Conservation (phyloP, 2,329 filamentous ascomycete genomes). For the Talaromyces amestolkiae region DNA sequence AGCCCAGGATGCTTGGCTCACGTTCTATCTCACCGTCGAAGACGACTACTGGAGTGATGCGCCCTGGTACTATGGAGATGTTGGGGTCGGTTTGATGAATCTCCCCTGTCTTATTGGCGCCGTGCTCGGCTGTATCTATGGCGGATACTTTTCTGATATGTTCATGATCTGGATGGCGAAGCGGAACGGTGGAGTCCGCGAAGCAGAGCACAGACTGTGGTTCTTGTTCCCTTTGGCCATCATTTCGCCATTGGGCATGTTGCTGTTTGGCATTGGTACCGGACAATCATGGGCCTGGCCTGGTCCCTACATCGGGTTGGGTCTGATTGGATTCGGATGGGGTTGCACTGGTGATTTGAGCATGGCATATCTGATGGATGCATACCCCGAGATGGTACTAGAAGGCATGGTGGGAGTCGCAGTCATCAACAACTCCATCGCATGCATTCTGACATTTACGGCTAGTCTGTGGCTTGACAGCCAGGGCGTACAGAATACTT, state of each 20-base stretch:
- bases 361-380: constrained; percentile 56
- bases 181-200: constrained; percentile 54
- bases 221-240: constrained; percentile 52
- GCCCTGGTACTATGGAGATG: constrained; percentile 57
- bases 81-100: constrained; percentile 58
- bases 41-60: constrained; percentile 55
- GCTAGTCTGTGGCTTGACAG: constrained; percentile 51
- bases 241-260: constrained; percentile 52
- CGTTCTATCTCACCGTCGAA: constrained; percentile 59
- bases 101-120: constrained; percentile 50
- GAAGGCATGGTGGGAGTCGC: constrained; percentile 60
- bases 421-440: constrained; percentile 57
- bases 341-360: constrained; percentile 58
- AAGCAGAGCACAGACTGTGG: constrained; percentile 56
- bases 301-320: constrained; percentile 54
- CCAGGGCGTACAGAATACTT: constrained; percentile 47
- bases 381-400: constrained; percentile 57
- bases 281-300: constrained; percentile 54
- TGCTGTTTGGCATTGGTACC: constrained; percentile 55
- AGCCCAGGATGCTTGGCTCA: constrained; percentile 59
- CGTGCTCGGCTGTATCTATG: constrained; percentile 56
- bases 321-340: constrained; percentile 59
- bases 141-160: constrained; percentile 56
- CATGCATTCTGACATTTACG: constrained; percentile 55
- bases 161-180: constrained; percentile 57